These are phyloP conservation scores for Spencermartinsiella ligniputridi DNA, from an alignment of 1,139 yeast genomes.

Conservation along the genomic window DNA sequence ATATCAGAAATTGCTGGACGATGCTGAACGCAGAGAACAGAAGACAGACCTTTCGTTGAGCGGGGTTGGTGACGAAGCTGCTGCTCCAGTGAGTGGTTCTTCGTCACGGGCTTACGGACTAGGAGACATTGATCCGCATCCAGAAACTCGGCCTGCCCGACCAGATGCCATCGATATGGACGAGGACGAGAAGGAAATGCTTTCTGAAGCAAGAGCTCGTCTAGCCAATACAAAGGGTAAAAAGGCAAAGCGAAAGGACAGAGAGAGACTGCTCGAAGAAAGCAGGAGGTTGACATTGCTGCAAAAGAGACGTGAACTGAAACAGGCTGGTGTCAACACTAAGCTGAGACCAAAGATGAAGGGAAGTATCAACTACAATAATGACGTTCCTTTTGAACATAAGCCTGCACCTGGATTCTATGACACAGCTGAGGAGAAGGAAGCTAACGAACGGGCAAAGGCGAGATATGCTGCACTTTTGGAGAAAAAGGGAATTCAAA, in stretches of 20 bases:
- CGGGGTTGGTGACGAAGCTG: conserved; percentile 44
- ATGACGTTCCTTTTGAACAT: conserved; percentile 77
- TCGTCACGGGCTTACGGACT: conserved; percentile 26
- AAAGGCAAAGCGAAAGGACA: conserved; percentile 84
- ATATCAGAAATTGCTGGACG: conserved; percentile 71
- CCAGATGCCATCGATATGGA: conserved; percentile 78
- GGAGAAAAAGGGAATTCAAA: conserved; percentile 44
- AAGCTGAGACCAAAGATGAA: conserved; percentile 55
- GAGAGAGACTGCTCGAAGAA: conserved; percentile 78
- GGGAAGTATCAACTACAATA: conserved; percentile 64
- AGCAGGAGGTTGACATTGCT: conserved; percentile 68
- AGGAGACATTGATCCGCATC: conserved; percentile 63
- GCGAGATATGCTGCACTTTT: conserved; percentile 46
- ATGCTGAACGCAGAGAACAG: conserved; percentile 37
- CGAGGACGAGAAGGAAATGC: conserved; percentile 89
- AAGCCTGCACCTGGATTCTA: conserved; percentile 67
- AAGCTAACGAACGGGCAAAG: conserved; percentile 38
- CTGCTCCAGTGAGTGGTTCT: conserved; percentile 20
- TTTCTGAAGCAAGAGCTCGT: conserved; percentile 89
- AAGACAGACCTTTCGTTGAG: conserved; percentile 35
- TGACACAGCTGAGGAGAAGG: conserved; percentile 59
- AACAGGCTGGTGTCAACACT: conserved; percentile 75
- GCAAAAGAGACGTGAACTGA: conserved; percentile 79
- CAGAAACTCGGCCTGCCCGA: conserved; percentile 78
- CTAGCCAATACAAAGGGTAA: conserved; percentile 92